phyloP scores from a whole-genome alignment of 768 basidiomycete species.

The Paxillus ammoniavirescens region DNA sequence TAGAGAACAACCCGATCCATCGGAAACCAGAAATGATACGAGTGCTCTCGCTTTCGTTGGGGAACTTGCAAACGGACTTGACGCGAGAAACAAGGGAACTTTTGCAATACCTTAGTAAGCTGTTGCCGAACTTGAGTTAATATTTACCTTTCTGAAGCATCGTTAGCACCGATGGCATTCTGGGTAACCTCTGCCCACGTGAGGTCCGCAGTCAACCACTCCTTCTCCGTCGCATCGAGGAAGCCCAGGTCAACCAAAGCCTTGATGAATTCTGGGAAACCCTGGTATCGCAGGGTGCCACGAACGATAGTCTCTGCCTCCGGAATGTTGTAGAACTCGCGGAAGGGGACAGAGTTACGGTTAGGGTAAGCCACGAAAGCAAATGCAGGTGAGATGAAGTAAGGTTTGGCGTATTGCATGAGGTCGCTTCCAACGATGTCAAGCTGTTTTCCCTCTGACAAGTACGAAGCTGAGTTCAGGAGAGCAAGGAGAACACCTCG shows the following conservation, averaged over 20 bases:
- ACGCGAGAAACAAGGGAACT: slow-evolving; percentile 76
- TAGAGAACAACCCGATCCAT: slow-evolving; percentile 92
- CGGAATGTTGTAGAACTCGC: slow-evolving; percentile 87
- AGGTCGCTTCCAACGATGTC: slow-evolving; percentile 77
- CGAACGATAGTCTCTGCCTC: slow-evolving; percentile 92
- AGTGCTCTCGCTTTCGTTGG: slow-evolving; percentile 61
- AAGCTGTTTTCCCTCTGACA: slow-evolving; percentile 61
- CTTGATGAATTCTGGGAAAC: slow-evolving; percentile 93
- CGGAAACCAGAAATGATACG: slow-evolving; percentile 87
- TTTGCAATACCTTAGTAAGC: slow-evolving; percentile 3
- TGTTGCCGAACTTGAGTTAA: neutral
- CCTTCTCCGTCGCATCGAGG: slow-evolving; percentile 73
- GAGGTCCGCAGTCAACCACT: slow-evolving; percentile 70
- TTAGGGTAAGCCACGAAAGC: slow-evolving; percentile 98
- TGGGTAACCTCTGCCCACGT: slow-evolving; percentile 86
- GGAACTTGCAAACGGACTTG: slow-evolving; percentile 70
- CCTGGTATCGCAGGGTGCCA: slow-evolving; percentile 92
- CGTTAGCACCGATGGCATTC: slow-evolving; percentile 66
- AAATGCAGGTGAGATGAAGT: slow-evolving; percentile 93
- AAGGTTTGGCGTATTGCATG: slow-evolving; percentile 89
- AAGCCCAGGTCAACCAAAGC: slow-evolving; percentile 87
- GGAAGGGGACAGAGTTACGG: slow-evolving; percentile 88
- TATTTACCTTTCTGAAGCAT: slow-evolving; percentile 64
- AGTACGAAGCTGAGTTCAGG: slow-evolving; percentile 84
- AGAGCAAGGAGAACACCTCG: slow-evolving; percentile 94